Evolutionary conservation across 2,329 filamentous ascomycete species (phyloP), one percentile per base, ranked within the genome.

Genomic region (Trichoderma cornu-damae): DNA sequence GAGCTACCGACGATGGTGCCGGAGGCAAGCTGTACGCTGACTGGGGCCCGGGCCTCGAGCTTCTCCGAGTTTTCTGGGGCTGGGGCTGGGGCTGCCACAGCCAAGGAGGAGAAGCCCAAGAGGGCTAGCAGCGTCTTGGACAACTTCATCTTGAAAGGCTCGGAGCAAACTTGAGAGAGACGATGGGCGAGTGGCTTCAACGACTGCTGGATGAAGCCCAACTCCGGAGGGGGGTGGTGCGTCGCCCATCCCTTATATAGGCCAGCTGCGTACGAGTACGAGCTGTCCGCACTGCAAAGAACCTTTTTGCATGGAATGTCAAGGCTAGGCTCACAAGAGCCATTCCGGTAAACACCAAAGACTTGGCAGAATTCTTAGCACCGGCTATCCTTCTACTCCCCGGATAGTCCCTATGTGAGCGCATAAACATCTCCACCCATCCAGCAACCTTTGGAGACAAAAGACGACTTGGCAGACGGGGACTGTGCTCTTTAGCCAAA

Each of bases 1-100:
- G 66, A 59, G 63, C 71, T 57, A 35, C 83, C 84, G 40, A 79
- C 68, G 32, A 88, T 72, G 4, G 79, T 86, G 35, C 82, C 84
- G 42, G 79, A 76, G 1, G 78, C 70, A 34, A 84, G 78, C 14
- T 76, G 71, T 48, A 86, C 82, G 3, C 77, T 79, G 3, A 82
- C 80, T 20, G 68, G 70, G 32, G 74, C 76, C 43, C 77, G 71
- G 62, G 76, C 76, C 57, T 77, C 73, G 8, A 79, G 59, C 61
- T 75, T 76, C 57, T 77, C 73, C 6, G 79, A 58, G 6, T 61
- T 32, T 8, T 44, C 53, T n/a, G 58, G 26, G n/a, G 53, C 52
- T 57, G 58, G 26, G n/a, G 53, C 52, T 57, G 58, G 58, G 14
- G 58, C 58, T 14, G 53, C 52, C 6, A 47, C 28, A 22, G 34